A percentile compares a stretch with the other conserved stretches of the same genome.
phyloP scores from a whole-genome alignment of 2,329 filamentous ascomycete species.

The Cladophialophora psammophila region DNA sequence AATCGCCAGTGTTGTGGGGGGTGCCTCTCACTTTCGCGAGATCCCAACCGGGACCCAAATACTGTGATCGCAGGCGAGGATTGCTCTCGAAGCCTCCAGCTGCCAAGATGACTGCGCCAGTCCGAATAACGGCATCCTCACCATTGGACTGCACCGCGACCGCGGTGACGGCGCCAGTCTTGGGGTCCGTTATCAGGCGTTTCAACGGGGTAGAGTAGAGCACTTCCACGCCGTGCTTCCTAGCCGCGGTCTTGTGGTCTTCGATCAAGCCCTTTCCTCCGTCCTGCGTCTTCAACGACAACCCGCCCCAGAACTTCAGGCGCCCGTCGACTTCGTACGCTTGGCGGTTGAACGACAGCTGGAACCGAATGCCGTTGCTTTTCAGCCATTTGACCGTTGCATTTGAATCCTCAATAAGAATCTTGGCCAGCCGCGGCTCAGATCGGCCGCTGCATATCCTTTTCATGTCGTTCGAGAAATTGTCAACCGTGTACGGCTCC shows the following conservation, averaged over 20 bases:
- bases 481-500: slow-evolving; percentile 60
- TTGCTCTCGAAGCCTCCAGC: slow-evolving; percentile 72
- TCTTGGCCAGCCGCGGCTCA: slow-evolving; percentile 57
- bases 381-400: slow-evolving; percentile 64
- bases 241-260: slow-evolving; percentile 53
- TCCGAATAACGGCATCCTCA: slow-evolving; percentile 41
- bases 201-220: slow-evolving; percentile 58
- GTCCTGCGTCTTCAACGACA: slow-evolving; percentile 65
- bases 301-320: slow-evolving; percentile 71
- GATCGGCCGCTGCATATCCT: slow-evolving; percentile 64
- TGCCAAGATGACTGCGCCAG: slow-evolving; percentile 59
- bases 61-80: slow-evolving; percentile 62
- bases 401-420: slow-evolving; percentile 62
- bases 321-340: slow-evolving; percentile 68
- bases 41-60: slow-evolving; percentile 68
- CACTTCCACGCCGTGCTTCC: slow-evolving; percentile 53
- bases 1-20: slow-evolving; percentile 69
- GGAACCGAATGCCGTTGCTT: slow-evolving; percentile 62
- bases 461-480: slow-evolving; percentile 65
- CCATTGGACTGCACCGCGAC: slow-evolving; percentile 24
- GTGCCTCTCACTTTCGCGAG: slow-evolving; percentile 68
- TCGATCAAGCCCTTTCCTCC: slow-evolving; percentile 67
- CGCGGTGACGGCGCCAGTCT: slow-evolving; percentile 40
- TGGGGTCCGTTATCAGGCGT: slow-evolving; percentile 47
- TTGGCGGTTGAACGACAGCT: slow-evolving; percentile 70